Base-by-base conservation (phyloP, 805 yeast genomes). In the Wickerhamiella azymoides region DNA sequence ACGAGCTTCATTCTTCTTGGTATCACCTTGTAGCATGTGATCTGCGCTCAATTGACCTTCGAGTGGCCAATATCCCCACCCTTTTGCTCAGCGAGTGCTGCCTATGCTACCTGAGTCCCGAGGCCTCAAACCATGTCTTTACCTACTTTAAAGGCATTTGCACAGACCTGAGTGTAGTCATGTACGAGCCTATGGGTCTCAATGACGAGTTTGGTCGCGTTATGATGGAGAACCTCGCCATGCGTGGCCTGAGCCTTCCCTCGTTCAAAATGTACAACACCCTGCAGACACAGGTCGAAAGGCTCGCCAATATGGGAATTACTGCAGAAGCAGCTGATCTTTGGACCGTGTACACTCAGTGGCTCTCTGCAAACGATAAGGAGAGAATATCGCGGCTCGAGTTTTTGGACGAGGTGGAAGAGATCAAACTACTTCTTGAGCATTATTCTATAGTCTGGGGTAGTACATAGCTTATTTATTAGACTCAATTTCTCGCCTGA, bases 341-440 rank as follows among this genome's bases (percentile, higher is more conserved):
- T 55, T 66, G 71, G 46, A 60, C 46, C 46, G 55, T 66, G 11
- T 58, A 60, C 44, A 57, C 52, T 50, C 43, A 56, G 25, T 77
- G 84, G 82, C 59, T 76, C 2, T 50, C 50, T 9, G 41, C 33
- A 0, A 57, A 54, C 1, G 81, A 74, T 27, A 54, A 61, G 18
- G 55, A 51, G 8, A 56, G 81, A 26, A 69, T 81, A 1, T 66
- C 68, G 46, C 51, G 62, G 18, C 65, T 82, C 33, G 92, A 83
- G 58, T 62, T 80, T 52, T 66, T 83, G 17, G 93, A 82, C 59
- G 93, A 82, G 58, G 59, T 79, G 4, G 93, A 82, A 59, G 93
- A 82, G 54, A 69, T 82, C 57, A 61, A 66, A 45, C 62, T 82
- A 35, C 64, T 82, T 39, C 70, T 79, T 49, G 62, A 64, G 30